Percentiles rank a stretch among this genome's conserved stretches.
Evolutionary conservation across 371 early-diverging fungal species (phyloP).

Genomic region (Haplosporangium sp.): DNA sequence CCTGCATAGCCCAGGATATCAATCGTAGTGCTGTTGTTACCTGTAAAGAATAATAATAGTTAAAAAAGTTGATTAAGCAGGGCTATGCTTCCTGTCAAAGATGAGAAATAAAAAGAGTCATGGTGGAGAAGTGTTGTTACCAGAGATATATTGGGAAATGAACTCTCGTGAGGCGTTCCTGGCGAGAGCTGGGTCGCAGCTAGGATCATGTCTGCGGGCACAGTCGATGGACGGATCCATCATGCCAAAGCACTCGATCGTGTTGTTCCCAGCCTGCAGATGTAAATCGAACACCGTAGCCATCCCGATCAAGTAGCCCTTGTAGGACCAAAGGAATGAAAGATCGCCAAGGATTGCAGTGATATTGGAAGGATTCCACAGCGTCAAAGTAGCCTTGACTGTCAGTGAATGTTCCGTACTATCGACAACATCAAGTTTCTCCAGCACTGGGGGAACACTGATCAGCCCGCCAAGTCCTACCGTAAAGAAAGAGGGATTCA

Average conservation of each 20-base stretch:
- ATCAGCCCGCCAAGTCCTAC: conserved; percentile 41
- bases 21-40: conserved; percentile 44
- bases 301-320: conserved; percentile 32
- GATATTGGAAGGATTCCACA: conserved; percentile 49
- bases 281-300: conserved; percentile 25
- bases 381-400: conserved; percentile 22
- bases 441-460: conserved; percentile 25
- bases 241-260: conserved; percentile 43
- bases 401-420: conserved; percentile 44
- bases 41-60: conserved; percentile 6
- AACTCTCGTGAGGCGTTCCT: conserved; percentile 36
- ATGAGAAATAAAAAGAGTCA: neutral
- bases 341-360: conserved; percentile 39
- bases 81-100: too few relatives aligned
- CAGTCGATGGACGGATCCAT: conserved; percentile 47
- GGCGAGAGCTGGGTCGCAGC: conserved; percentile 34
- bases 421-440: conserved; percentile 43
- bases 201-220: conserved; percentile 13
- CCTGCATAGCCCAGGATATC: conserved; percentile 32
- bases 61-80: neutral
- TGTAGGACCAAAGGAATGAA: conserved; percentile 38
- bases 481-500: neutral
- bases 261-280: conserved; percentile 35
- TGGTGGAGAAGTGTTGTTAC: conserved; percentile 7
- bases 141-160: conserved; percentile 51